Percentiles rank a stretch among this genome's conserved stretches.
phyloP scores from a whole-genome alignment of 768 basidiomycete species.

The Guyanaporus albipodus region DNA sequence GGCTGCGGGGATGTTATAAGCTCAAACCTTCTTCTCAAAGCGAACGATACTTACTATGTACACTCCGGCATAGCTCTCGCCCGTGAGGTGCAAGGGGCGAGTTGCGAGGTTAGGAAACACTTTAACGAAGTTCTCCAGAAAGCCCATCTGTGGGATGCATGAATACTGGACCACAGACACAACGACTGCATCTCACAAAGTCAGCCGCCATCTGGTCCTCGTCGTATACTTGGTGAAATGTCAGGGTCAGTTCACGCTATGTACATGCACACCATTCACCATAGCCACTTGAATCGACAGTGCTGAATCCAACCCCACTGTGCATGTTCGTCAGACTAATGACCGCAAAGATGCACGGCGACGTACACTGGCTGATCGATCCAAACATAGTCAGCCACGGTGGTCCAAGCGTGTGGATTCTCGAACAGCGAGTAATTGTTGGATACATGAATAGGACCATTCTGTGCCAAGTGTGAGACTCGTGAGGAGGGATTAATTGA shows the following conservation, averaged over 20 bases:
- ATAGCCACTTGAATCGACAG: slow-evolving; percentile 58
- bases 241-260: neutral
- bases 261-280: slow-evolving; percentile 34
- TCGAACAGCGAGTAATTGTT: slow-evolving; percentile 44
- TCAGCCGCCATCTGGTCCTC: slow-evolving; percentile 63
- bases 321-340: slow-evolving; percentile 2
- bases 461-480: slow-evolving; percentile 37
- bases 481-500: neutral
- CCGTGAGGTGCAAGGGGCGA: slow-evolving; percentile 64
- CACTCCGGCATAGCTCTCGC: slow-evolving; percentile 73
- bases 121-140: slow-evolving; percentile 65
- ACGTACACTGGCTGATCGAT: slow-evolving; percentile 64
- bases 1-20: slow-evolving; percentile 40
- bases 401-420: slow-evolving; percentile 57
- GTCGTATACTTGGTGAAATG: slow-evolving; percentile 40
- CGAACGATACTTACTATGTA: slow-evolving; percentile 51
- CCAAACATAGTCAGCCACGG: slow-evolving; percentile 64
- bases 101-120: slow-evolving; percentile 67
- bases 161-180: neutral
- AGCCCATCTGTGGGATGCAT: slow-evolving; percentile 52
- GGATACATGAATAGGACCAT: slow-evolving; percentile 62
- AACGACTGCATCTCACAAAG: slow-evolving; percentile 34
- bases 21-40: neutral
- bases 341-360: neutral
- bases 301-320: slow-evolving; percentile 60